Conservation (phyloP, 73 alveolate genomes). For the Paramecium bursaria region DNA sequence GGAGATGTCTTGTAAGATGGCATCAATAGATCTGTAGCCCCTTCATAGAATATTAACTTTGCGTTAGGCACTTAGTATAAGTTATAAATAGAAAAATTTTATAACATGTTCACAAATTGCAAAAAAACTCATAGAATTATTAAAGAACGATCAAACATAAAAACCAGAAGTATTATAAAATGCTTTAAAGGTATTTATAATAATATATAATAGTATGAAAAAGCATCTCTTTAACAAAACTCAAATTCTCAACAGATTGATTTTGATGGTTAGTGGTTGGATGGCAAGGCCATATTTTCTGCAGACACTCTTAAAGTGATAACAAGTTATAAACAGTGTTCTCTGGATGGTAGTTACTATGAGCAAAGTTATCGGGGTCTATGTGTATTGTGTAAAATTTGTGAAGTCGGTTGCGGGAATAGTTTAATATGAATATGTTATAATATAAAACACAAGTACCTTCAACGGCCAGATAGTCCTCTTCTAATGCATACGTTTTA, state of each 20-base stretch:
- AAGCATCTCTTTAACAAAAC: constrained; percentile 44
- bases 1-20: constrained; percentile 69
- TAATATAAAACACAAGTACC: too few relatives aligned
- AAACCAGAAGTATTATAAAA: constrained; percentile 71
- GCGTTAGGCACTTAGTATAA: constrained; percentile 60
- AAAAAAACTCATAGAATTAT: constrained; percentile 45
- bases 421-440: too few relatives aligned
- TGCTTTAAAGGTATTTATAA: constrained; percentile 57
- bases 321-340: neutral
- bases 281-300: constrained; percentile 20
- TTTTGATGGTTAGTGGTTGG: constrained; percentile 55
- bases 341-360: constrained; percentile 30
- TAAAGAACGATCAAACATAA: constrained; percentile 51
- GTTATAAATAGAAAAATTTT: constrained; percentile 61
- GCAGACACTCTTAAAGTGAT: constrained; percentile 8
- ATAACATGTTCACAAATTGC: constrained; percentile 60
- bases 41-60: constrained; percentile 61
- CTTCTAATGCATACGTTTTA: neutral
- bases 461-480: too few relatives aligned
- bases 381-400: constrained; percentile 17
- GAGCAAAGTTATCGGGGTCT: neutral
- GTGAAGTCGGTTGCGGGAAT: constrained; percentile 33
- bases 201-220: neutral
- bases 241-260: constrained; percentile 61
- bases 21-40: constrained; percentile 51